phyloP scores from a whole-genome alignment of 345 rosid genomes.

The Populus simonii region DNA sequence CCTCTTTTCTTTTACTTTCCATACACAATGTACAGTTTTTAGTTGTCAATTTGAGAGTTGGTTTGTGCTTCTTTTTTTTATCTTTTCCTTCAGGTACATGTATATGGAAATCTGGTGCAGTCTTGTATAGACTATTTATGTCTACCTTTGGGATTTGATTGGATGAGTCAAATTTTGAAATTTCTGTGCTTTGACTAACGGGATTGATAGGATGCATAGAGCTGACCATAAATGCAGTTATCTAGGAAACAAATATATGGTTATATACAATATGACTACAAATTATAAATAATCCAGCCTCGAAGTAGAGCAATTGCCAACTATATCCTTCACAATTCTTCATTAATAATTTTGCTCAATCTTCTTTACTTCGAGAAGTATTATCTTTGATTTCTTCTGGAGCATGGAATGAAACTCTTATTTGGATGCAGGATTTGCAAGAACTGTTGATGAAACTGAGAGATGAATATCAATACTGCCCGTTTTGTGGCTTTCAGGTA shows the following conservation, averaged over 20 bases:
- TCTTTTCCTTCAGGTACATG: too few species aligned
- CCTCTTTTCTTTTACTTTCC: too few species aligned
- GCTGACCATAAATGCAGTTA: background rate
- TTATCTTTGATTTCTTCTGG: background rate
- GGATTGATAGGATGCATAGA: background rate
- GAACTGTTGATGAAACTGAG: slow-evolving; percentile 66
- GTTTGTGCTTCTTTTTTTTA: too few species aligned
- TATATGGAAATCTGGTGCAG: too few species aligned
- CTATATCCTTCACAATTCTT: background rate
- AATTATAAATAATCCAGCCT: too few species aligned
- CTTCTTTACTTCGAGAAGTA: background rate
- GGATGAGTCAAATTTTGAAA: background rate
- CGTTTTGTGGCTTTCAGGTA: slow-evolving; percentile 83
- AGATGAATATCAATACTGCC: slow-evolving; percentile 72
- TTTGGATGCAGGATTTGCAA: slow-evolving; percentile 67
- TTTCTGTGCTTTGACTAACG: background rate
- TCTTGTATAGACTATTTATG: too few species aligned
- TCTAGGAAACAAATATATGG: background rate
- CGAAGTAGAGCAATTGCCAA: too few species aligned
- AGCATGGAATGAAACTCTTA: background rate
- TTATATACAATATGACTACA: too few species aligned
- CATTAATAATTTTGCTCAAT: background rate
- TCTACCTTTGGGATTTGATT: background rate
- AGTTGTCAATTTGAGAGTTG: too few species aligned
- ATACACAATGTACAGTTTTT: too few species aligned